Conservation (phyloP, 148 eudicot genomes). For the Vaccinium vitisidaea region DNA sequence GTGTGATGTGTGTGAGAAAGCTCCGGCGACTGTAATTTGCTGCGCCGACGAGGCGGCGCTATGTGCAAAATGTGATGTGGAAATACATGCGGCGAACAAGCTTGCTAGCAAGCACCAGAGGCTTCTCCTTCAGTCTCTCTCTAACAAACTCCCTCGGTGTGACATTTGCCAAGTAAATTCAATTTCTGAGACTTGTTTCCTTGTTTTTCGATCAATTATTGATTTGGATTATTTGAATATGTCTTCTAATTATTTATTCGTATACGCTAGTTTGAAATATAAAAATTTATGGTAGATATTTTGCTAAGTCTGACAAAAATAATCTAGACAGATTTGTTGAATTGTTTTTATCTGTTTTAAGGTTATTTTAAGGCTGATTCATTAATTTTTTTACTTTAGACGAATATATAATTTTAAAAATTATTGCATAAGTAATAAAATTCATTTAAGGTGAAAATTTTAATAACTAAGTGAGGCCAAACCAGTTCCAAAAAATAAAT, state of each 20-base stretch:
- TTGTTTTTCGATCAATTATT: background rate
- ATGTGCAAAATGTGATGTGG: constrained; percentile 79
- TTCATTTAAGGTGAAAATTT: too few relatives aligned
- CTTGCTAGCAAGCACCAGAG: constrained; percentile 98
- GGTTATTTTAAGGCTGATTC: background rate
- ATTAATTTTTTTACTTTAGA: too few relatives aligned
- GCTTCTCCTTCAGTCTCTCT: constrained; percentile 63
- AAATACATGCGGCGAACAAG: constrained; percentile 96
- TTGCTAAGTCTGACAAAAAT: background rate
- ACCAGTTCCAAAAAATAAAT: too few relatives aligned
- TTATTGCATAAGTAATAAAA: too few relatives aligned
- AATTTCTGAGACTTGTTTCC: background rate
- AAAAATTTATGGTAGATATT: background rate
- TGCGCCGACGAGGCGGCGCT: constrained; percentile 98
- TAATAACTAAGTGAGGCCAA: too few relatives aligned
- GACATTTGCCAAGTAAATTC: constrained; percentile 84
- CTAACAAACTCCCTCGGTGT: constrained; percentile 85
- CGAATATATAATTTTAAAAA: too few relatives aligned
- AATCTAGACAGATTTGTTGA: background rate
- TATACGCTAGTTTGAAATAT: too few relatives aligned
- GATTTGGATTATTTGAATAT: too few relatives aligned
- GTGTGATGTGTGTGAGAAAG: constrained; percentile 71
- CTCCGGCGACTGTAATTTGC: constrained; percentile 82
- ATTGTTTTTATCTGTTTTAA: background rate
- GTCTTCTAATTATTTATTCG: too few relatives aligned